phyloP scores from a whole-genome alignment of 2,329 filamentous ascomycete genomes.

The Ophiostoma sp. region DNA sequence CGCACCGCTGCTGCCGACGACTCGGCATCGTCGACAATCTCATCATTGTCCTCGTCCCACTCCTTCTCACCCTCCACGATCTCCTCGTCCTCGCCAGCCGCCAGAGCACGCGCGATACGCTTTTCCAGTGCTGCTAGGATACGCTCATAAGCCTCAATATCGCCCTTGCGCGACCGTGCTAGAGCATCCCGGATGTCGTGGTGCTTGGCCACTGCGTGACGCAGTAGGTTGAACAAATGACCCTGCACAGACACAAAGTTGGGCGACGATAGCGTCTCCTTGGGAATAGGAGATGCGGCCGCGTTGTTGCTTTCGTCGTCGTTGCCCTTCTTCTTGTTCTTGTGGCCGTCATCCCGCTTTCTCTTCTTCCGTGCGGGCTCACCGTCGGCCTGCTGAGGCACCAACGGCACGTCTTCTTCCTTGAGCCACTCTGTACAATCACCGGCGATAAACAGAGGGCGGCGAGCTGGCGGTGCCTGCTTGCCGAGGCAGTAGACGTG shows the following conservation, averaged over 20 bases:
- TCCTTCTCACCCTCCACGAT: constrained; percentile 41
- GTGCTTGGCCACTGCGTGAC: constrained; percentile 73
- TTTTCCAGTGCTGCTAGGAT: constrained; percentile 70
- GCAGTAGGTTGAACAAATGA: constrained; percentile 86
- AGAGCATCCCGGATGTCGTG: constrained; percentile 83
- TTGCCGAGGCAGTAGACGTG: constrained; percentile 67
- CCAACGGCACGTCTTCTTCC: constrained; percentile 29
- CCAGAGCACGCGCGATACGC: constrained; percentile 65
- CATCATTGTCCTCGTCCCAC: constrained; percentile 30
- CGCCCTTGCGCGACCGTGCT: constrained; percentile 60
- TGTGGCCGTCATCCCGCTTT: constrained; percentile 31
- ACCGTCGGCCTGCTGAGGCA: constrained; percentile 24
- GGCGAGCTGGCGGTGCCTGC: constrained; percentile 59
- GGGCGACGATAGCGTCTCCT: constrained; percentile 34
- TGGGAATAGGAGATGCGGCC: constrained; percentile 22
- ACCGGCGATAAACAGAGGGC: constrained; percentile 67
- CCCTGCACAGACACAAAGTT: constrained; percentile 81
- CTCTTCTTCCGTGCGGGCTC: constrained; percentile 49
- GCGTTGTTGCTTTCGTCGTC: background rate
- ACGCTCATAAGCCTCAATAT: constrained; percentile 70
- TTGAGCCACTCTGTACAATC: constrained; percentile 37
- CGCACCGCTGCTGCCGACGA: constrained; percentile 64
- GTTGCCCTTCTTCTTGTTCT: background rate
- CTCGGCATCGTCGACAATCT: constrained; percentile 40
- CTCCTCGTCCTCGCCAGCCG: constrained; percentile 64